These are phyloP conservation scores for Pythium plurisporium DNA, from an alignment of 352 stramenopile species.

Conservation along the genomic window DNA sequence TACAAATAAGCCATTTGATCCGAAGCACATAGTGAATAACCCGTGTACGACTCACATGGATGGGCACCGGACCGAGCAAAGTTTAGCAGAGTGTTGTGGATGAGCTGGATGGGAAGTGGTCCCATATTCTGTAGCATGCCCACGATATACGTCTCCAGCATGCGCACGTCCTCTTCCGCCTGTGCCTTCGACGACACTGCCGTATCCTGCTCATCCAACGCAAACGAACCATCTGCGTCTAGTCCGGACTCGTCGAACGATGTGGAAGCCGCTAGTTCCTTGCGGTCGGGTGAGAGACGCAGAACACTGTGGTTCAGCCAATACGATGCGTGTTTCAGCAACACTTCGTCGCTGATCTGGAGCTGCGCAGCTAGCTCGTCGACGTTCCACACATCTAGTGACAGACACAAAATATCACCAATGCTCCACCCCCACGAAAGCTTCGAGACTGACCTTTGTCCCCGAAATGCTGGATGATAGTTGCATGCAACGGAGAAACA, in stretches of 20 bases:
- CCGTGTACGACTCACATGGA: slow-evolving; percentile 49
- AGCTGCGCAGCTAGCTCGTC: slow-evolving; percentile 56
- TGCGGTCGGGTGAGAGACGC: slow-evolving; percentile 35
- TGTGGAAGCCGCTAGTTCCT: slow-evolving; percentile 35
- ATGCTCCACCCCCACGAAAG: not conserved
- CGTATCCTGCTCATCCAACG: slow-evolving; percentile 55
- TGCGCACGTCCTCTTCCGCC: slow-evolving; percentile 88
- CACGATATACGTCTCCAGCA: slow-evolving; percentile 94
- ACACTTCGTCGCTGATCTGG: slow-evolving; percentile 51
- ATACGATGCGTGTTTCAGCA: slow-evolving; percentile 55
- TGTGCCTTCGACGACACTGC: slow-evolving; percentile 89
- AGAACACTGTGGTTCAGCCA: slow-evolving; percentile 76
- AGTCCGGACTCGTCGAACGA: slow-evolving; percentile 46
- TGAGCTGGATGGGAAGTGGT: slow-evolving; percentile 87
- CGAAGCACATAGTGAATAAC: not conserved
- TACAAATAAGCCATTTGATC: not conserved
- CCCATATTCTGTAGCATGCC: slow-evolving; percentile 95
- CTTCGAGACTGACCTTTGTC: slow-evolving; percentile 56
- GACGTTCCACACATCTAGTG: slow-evolving; percentile 48
- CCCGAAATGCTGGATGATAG: slow-evolving; percentile 94
- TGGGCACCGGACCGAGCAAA: slow-evolving; percentile 71
- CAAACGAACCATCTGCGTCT: slow-evolving; percentile 24
- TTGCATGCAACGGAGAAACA: slow-evolving; percentile 92
- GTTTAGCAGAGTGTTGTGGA: slow-evolving; percentile 94
- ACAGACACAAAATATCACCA: not conserved